Evolutionary conservation across 805 yeast genomes (phyloP).

Genomic region (Myxozyma udenii): DNA sequence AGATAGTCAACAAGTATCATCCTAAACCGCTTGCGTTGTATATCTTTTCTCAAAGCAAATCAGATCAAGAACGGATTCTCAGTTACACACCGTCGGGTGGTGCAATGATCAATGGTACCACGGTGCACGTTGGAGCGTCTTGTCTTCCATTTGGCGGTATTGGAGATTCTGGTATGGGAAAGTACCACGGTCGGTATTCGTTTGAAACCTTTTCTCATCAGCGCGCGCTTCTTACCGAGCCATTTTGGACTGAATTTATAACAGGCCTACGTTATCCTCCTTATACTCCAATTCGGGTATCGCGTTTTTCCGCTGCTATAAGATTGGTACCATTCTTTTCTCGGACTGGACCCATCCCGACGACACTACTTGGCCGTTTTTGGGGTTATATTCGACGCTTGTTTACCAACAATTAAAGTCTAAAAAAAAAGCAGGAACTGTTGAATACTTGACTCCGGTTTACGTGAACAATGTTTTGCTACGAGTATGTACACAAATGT

Average conservation of each 20-base stretch:
- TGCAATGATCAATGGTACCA: conserved; percentile 62
- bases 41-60: conserved; percentile 51
- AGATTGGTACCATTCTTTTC: conserved; percentile 24
- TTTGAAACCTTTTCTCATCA: conserved; percentile 73
- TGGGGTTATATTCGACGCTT: no score
- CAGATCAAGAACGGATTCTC: conserved; percentile 51
- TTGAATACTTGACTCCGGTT: no score
- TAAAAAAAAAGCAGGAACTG: no score
- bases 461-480: no score
- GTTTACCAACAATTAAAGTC: no score
- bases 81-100: conserved; percentile 68
- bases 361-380: conserved; percentile 6
- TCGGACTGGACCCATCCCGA: conserved; percentile 22
- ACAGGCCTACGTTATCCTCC: no score
- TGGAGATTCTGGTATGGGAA: conserved; percentile 79
- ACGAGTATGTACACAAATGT: no score
- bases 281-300: no score
- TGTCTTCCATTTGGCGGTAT: conserved; percentile 89
- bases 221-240: conserved; percentile 63
- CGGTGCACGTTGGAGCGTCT: conserved; percentile 65
- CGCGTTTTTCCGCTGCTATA: no score
- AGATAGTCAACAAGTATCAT: conserved; percentile 41
- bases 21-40: conserved; percentile 84
- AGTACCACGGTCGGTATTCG: conserved; percentile 73
- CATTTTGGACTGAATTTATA: conserved; percentile 59